Base-by-base conservation (phyloP, 208 protist genomes). In the Strigomonas oncopelti region DNA sequence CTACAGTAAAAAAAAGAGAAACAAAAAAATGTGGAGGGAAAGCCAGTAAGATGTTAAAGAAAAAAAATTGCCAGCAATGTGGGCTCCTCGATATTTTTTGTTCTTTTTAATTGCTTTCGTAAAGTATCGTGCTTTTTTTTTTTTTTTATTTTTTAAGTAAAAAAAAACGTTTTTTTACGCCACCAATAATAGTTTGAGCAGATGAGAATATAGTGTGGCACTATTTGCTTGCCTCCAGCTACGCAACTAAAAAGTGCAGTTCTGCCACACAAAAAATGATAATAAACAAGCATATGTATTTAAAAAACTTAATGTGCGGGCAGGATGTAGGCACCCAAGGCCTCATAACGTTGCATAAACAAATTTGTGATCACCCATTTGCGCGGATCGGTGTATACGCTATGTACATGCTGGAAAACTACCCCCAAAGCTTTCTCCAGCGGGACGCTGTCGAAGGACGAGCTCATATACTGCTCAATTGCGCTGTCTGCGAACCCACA, bases 331-430 rank as follows among this genome's bases (percentile, higher is more conserved):
- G 1, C 16, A 36, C 60, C 79, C 29, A 81, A 66, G 0, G 72
- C 72, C 65, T 84, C 79, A 58, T 81, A 80, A 0, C 74, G 66
- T 52, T 84, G 75, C 46, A 84, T 51, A 22, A 81, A 78, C 0
- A 77, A 29, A 14, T 63, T 69, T 13, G 74, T 27, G 11, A 65
- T 48, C 5, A 18, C 20, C 75, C 69, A 81, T 36, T 36, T 24
- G 8, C 27, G 31, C 0, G 71, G 54, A 1, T 22, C 14, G 48
- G 36, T 36, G 57, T 81, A 72, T 16, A 67, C 61, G 14, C n/a
- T 56, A 8, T 52, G 57, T 0, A 31, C 53, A 62, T 55, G 75
- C 20, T 38, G 1, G 8, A 66, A 63, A 20, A 70, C n/a, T 29
- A 1, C n/a, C 28, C 14, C 56, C 56, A 61, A 61, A 4, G 56